A percentile compares a stretch with the other conserved stretches of the same genome.
Evolutionary conservation across 1,284 basidiomycete species (phyloP).

Genomic region (Trametes polyzona): DNA sequence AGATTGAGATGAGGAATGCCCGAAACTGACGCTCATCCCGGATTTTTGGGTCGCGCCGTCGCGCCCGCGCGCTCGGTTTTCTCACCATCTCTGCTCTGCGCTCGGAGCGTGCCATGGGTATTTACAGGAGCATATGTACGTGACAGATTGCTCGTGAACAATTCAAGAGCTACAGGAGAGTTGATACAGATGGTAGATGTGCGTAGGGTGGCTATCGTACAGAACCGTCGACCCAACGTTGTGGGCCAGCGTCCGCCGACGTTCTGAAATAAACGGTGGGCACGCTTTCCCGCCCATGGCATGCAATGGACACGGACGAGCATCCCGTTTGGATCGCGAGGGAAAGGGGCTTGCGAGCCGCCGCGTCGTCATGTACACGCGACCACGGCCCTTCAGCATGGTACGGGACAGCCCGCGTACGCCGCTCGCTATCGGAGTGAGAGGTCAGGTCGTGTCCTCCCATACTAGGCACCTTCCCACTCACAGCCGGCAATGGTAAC

Average conservation of each 20-base stretch:
- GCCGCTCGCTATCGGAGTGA: background rate
- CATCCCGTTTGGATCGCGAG: constrained; percentile 5
- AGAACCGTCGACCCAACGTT: background rate
- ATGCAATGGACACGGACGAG: constrained; percentile 1
- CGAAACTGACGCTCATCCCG: constrained; percentile 2
- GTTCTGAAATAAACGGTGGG: background rate
- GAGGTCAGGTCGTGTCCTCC: background rate
- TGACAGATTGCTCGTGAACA: background rate
- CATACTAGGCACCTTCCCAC: background rate
- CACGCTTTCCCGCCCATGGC: background rate
- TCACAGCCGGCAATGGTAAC: background rate
- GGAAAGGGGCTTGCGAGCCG: background rate
- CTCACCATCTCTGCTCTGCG: background rate
- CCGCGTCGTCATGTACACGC: constrained; percentile 2
- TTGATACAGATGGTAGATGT: too few species aligned
- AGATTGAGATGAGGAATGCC: constrained; percentile 1
- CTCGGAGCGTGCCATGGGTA: too few species aligned
- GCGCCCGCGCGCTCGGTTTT: background rate
- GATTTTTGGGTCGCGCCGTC: background rate
- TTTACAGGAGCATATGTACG: background rate
- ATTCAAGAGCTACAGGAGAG: too few species aligned
- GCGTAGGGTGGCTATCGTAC: too few species aligned
- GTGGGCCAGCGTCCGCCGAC: background rate
- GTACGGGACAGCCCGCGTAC: background rate
- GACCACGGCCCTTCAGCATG: constrained; percentile 6